phyloP scores from a whole-genome alignment of 129 eudicot genomes.

The Calendula officinalis region DNA sequence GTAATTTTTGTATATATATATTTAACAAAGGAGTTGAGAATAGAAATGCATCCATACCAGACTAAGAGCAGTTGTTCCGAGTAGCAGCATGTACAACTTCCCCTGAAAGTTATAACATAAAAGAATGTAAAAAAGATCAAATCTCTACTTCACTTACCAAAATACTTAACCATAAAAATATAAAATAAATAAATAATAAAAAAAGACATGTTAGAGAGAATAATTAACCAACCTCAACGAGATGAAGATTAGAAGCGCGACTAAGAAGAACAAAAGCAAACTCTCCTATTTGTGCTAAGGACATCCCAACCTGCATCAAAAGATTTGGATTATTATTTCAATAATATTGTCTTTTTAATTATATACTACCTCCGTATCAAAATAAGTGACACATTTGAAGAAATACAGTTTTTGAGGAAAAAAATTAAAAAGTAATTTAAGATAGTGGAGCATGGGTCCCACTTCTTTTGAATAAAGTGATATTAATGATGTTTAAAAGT shows the following conservation, averaged over 20 bases:
- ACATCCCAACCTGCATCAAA: slow-evolving; percentile 85
- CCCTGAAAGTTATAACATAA: slow-evolving; percentile 44
- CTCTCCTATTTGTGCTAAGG: slow-evolving; percentile 97
- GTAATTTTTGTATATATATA: not conserved
- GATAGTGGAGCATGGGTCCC: no score
- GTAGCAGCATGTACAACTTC: slow-evolving; percentile 84
- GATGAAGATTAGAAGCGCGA: slow-evolving; percentile 97
- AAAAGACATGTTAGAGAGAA: slow-evolving; percentile 12
- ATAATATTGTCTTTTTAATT: no score
- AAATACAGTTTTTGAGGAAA: no score
- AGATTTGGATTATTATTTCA: not conserved
- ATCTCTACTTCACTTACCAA: no score
- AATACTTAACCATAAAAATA: not conserved
- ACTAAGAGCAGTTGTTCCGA: slow-evolving; percentile 97
- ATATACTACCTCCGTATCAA: no score
- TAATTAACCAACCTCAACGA: slow-evolving; percentile 63
- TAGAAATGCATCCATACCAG: slow-evolving; percentile 38
- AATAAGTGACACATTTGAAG: no score
- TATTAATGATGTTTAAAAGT: no score
- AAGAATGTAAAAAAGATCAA: no score
- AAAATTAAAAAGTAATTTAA: no score
- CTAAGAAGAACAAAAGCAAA: slow-evolving; percentile 97
- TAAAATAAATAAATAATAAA: not conserved
- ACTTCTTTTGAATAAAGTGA: no score
- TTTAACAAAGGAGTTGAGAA: not conserved